Percentiles rank a stretch among this genome's conserved stretches.
These are phyloP conservation scores for Conoideocrella luteorostrata DNA, from an alignment of 2,329 filamentous ascomycete species.

Conservation along the genomic window DNA sequence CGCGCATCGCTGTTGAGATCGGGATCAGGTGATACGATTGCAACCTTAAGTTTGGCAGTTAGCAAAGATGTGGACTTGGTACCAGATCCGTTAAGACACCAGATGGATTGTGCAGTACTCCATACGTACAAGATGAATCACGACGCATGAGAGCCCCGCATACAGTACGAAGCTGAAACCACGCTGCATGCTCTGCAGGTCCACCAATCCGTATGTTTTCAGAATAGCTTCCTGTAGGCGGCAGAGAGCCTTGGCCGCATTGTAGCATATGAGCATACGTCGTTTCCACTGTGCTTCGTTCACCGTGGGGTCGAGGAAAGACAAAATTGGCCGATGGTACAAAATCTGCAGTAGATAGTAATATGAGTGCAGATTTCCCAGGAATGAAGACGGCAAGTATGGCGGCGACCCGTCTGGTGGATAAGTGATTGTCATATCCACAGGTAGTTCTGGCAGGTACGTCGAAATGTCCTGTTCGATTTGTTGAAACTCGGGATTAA, in stretches of 20 bases:
- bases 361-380: constrained; percentile 85
- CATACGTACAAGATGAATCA: constrained; percentile 80
- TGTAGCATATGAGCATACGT: constrained; percentile 81
- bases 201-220: constrained; percentile 68
- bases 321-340: constrained; percentile 79
- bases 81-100: constrained; percentile 4
- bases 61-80: background rate
- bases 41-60: constrained; percentile 53
- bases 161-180: constrained; percentile 97
- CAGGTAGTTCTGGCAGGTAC: constrained; percentile 72
- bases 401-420: constrained; percentile 73
- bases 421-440: constrained; percentile 71
- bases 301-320: constrained; percentile 65
- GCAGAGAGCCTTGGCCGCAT: constrained; percentile 77
- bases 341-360: constrained; percentile 81
- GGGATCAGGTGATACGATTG: constrained; percentile 86
- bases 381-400: constrained; percentile 78
- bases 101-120: background rate
- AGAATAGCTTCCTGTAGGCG: constrained; percentile 79
- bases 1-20: constrained; percentile 79
- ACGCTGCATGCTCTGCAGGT: constrained; percentile 84
- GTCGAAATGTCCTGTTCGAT: constrained; percentile 70
- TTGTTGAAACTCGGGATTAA: constrained; percentile 75
- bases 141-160: constrained; percentile 80
- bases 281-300: constrained; percentile 75